Evolutionary conservation across 768 basidiomycete genomes (phyloP).

Genomic region (Suillus discolor): DNA sequence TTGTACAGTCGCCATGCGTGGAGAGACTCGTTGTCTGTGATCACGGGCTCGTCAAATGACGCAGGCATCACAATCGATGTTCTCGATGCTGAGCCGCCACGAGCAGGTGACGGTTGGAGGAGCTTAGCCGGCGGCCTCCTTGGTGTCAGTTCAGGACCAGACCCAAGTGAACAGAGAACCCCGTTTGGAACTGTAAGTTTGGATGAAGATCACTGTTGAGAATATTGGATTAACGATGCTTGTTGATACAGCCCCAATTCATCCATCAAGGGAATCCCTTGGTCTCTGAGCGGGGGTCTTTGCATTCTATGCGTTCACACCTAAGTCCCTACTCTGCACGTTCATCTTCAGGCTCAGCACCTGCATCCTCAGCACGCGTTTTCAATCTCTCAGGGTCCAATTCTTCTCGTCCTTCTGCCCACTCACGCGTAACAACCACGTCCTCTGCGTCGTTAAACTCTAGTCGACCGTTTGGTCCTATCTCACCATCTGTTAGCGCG

Average conservation of each 20-base stretch:
- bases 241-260: slow-evolving; percentile 41
- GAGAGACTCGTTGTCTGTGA: slow-evolving; percentile 38
- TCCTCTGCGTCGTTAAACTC: slow-evolving; percentile 47
- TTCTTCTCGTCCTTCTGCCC: slow-evolving; percentile 53
- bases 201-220: slow-evolving; percentile 2
- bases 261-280: slow-evolving; percentile 43
- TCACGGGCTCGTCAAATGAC: slow-evolving; percentile 33
- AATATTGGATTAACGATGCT: slow-evolving; percentile 17
- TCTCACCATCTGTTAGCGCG: slow-evolving; percentile 54
- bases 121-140: slow-evolving; percentile 44
- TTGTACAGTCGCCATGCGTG: slow-evolving; percentile 32
- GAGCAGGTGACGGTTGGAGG: slow-evolving; percentile 63
- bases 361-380: slow-evolving; percentile 47
- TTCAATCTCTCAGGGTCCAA: slow-evolving; percentile 50
- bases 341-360: slow-evolving; percentile 53
- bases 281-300: slow-evolving; percentile 63
- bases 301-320: slow-evolving; percentile 65
- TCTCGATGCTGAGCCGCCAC: slow-evolving; percentile 70
- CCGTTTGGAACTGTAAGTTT: slow-evolving; percentile 67
- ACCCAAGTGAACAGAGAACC: slow-evolving; percentile 42
- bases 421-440: slow-evolving; percentile 38
- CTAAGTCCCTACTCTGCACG: slow-evolving; percentile 48
- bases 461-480: slow-evolving; percentile 38
- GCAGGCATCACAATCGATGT: slow-evolving; percentile 53
- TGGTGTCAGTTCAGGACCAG: slow-evolving; percentile 20